A percentile compares a stretch with the other conserved stretches of the same genome.
Conservation (phyloP, 345 rosid genomes). For the Bretschneidera sinensis region DNA sequence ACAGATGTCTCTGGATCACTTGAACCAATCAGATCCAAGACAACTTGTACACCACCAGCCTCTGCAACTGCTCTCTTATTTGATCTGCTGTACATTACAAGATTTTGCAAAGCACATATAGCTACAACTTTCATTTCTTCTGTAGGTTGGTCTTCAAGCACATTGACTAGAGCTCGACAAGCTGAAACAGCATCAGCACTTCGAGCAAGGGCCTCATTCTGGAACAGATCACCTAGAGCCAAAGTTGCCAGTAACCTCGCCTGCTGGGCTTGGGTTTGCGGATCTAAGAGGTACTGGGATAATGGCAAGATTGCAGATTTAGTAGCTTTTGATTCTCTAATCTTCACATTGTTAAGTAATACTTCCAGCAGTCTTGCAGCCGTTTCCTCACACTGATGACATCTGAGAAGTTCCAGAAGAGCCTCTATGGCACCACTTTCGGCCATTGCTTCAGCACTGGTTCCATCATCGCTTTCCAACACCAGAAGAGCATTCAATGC, state of each 20-base stretch:
- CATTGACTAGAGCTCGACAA: constrained; percentile 94
- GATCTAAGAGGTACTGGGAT: constrained; percentile 95
- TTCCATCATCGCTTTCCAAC: constrained; percentile 91
- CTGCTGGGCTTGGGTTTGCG: constrained; percentile 97
- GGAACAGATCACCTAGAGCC: constrained; percentile 98
- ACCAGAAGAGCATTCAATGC: constrained; percentile 94
- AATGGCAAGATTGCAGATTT: constrained; percentile 86
- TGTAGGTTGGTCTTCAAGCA: constrained; percentile 98
- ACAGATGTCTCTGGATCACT: constrained; percentile 93
- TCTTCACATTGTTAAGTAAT: constrained; percentile 91
- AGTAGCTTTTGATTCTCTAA: constrained; percentile 88
- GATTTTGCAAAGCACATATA: constrained; percentile 95
- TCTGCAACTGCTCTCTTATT: constrained; percentile 99
- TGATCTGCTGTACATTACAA: constrained; percentile 90
- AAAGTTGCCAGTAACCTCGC: constrained; percentile 86
- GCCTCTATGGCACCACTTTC: constrained; percentile 99
- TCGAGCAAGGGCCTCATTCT: constrained; percentile 93
- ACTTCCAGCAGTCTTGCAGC: constrained; percentile 94
- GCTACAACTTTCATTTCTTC: constrained; percentile 99
- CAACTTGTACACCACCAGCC: constrained; percentile 99
- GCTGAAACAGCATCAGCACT: constrained; percentile 93
- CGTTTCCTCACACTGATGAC: constrained; percentile 96
- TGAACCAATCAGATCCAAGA: constrained; percentile 89
- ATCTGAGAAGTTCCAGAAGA: constrained; percentile 86
- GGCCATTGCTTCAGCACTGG: constrained; percentile 99